Conservation (phyloP, 768 basidiomycete genomes). For the Rossbeevera mucosa region DNA sequence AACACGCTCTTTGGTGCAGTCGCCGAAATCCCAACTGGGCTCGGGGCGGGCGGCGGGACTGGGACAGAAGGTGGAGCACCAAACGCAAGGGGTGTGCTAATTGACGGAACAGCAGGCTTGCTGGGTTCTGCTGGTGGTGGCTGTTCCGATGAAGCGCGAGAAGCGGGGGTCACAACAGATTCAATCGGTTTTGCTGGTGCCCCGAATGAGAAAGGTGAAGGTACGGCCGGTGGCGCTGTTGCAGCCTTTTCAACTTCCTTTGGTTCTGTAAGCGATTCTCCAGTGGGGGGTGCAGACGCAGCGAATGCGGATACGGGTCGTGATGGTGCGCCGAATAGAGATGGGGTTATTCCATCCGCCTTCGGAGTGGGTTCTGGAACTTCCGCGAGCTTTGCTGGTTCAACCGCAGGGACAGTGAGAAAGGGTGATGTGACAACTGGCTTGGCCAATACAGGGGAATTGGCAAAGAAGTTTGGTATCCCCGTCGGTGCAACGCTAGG, state of each 20-base stretch:
- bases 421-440: constrained; percentile 22
- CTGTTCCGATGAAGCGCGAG: constrained; percentile 9
- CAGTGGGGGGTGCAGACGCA: constrained; percentile 8
- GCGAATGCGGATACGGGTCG: constrained; percentile 7
- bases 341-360: constrained; percentile 3
- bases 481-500: constrained; percentile 10
- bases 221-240: constrained; percentile 3
- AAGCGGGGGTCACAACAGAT: constrained; percentile 8
- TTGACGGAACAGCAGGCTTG: constrained; percentile 8
- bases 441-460: constrained; percentile 44
- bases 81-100: constrained; percentile 24
- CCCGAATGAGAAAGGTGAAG: constrained; percentile 29
- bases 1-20: constrained; percentile 32
- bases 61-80: constrained; percentile 17
- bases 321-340: constrained; percentile 9
- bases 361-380: constrained; percentile 2
- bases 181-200: constrained; percentile 20
- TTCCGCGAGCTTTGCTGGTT: constrained; percentile 6
- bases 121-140: constrained; percentile 2
- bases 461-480: constrained; percentile 64
- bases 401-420: constrained; percentile 15
- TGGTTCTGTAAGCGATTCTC: constrained; percentile 5
- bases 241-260: constrained; percentile 19
- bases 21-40: background rate
- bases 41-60: constrained; percentile 1